These are phyloP conservation scores for Coniophora puteana DNA, from an alignment of 1,284 basidiomycete species.

Conservation along the genomic window DNA sequence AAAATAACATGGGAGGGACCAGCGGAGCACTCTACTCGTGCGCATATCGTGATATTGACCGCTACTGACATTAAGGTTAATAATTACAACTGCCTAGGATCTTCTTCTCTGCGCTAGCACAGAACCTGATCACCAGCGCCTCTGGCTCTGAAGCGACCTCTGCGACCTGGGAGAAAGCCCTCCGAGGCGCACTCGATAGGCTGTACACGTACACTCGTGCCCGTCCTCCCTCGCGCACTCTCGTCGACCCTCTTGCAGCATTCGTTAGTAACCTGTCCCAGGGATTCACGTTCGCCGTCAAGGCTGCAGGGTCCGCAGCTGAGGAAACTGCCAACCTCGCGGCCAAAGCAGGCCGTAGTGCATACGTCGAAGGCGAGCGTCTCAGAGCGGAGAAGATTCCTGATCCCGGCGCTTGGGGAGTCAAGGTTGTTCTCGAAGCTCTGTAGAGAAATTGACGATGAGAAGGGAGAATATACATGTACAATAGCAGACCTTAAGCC, in stretches of 20 bases:
- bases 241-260: constrained; percentile 88
- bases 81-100: constrained; percentile 49
- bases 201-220: constrained; percentile 89
- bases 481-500: too few relatives aligned
- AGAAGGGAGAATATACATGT: too few relatives aligned
- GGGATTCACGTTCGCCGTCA: constrained; percentile 53
- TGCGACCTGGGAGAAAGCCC: constrained; percentile 61
- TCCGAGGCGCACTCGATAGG: constrained; percentile 60
- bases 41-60: constrained; percentile 22
- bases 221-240: constrained; percentile 84
- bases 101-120: constrained; percentile 83
- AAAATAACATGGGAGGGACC: constrained; percentile 91
- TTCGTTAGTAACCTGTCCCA: constrained; percentile 53
- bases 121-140: constrained; percentile 55
- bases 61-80: not conserved
- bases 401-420: constrained; percentile 90
- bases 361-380: constrained; percentile 78
- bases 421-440: constrained; percentile 73
- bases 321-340: constrained; percentile 71
- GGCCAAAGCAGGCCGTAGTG: constrained; percentile 87
- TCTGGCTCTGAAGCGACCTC: constrained; percentile 37
- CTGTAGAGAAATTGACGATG: too few relatives aligned
- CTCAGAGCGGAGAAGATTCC: constrained; percentile 69
- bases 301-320: constrained; percentile 65
- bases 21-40: constrained; percentile 90